phyloP scores from a whole-genome alignment of 2,329 filamentous ascomycete genomes.

The Hysterium pulicare region DNA sequence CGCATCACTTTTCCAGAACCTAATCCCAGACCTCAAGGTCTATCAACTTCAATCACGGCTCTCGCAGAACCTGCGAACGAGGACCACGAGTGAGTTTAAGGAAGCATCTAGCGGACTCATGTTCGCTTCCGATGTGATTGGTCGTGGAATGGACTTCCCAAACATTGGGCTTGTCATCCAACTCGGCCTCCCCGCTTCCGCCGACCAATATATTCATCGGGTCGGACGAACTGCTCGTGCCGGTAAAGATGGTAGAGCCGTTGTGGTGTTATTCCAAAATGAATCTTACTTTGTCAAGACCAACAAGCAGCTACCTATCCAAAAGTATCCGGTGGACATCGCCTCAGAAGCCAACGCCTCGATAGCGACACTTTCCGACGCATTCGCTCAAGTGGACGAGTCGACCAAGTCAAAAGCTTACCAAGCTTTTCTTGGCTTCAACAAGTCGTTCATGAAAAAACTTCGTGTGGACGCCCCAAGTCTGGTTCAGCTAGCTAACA shows the following conservation, averaged over 20 bases:
- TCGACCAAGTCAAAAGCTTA: constrained; percentile 43
- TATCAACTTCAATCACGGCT: constrained; percentile 46
- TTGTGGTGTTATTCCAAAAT: constrained; percentile 51
- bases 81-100: constrained; percentile 45
- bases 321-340: constrained; percentile 47
- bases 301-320: constrained; percentile 50
- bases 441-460: constrained; percentile 45
- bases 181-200: constrained; percentile 48
- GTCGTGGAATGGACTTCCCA: constrained; percentile 51
- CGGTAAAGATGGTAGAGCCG: constrained; percentile 49
- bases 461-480: constrained; percentile 37
- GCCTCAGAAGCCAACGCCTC: constrained; percentile 31
- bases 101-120: constrained; percentile 47
- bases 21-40: constrained; percentile 32
- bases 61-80: constrained; percentile 40
- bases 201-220: constrained; percentile 47
- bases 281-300: constrained; percentile 51
- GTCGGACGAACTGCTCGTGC: constrained; percentile 42
- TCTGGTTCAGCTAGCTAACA: constrained; percentile 43
- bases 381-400: constrained; percentile 39
- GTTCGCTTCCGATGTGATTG: constrained; percentile 49
- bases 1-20: constrained; percentile 36
- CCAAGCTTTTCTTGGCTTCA: constrained; percentile 47
- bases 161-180: constrained; percentile 50
- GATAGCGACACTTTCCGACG: constrained; percentile 28